A percentile compares a stretch with the other conserved stretches of the same genome.
Evolutionary conservation across 2,329 filamentous ascomycete species (phyloP).

Genomic region (Cyphellophora attinorum): DNA sequence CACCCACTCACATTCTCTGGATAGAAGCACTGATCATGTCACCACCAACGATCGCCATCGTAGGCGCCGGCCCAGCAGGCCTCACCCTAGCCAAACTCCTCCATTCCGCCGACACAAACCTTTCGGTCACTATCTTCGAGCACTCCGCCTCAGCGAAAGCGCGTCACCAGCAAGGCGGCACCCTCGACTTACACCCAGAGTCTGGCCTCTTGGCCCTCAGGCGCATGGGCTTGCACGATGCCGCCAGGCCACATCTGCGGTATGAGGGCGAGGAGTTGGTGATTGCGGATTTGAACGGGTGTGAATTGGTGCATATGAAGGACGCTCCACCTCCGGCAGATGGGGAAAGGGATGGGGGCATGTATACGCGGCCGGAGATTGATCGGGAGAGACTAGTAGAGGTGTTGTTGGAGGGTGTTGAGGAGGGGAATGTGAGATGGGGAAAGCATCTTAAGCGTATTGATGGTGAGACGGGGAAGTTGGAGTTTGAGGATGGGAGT

Average conservation of each 20-base stretch:
- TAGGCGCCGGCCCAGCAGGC: constrained; percentile 35
- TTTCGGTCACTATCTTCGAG: constrained; percentile 44
- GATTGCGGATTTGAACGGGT: constrained; percentile 30
- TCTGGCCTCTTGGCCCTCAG: constrained; percentile 43
- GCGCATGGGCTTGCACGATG: background rate
- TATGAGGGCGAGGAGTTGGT: constrained; percentile 34
- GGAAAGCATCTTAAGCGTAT: constrained; percentile 34
- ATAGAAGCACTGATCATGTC: too few relatives aligned
- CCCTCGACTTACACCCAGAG: constrained; percentile 43
- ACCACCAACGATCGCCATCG: constrained; percentile 31
- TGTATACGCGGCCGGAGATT: constrained; percentile 34
- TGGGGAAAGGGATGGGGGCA: constrained; percentile 3
- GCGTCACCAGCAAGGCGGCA: constrained; percentile 39
- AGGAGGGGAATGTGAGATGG: constrained; percentile 38
- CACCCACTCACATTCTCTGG: too few relatives aligned
- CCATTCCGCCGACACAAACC: constrained; percentile 6
- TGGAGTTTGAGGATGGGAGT: constrained; percentile 10
- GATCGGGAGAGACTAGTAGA: constrained; percentile 38
- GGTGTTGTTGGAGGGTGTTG: constrained; percentile 37
- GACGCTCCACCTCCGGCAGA: constrained; percentile 5
- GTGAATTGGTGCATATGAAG: constrained; percentile 20
- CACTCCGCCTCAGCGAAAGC: constrained; percentile 30
- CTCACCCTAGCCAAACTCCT: constrained; percentile 12
- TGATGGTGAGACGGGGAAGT: constrained; percentile 6
- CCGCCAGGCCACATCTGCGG: constrained; percentile 18